Base-by-base conservation (phyloP, 208 protist genomes). In the Crithidia thermophila region DNA sequence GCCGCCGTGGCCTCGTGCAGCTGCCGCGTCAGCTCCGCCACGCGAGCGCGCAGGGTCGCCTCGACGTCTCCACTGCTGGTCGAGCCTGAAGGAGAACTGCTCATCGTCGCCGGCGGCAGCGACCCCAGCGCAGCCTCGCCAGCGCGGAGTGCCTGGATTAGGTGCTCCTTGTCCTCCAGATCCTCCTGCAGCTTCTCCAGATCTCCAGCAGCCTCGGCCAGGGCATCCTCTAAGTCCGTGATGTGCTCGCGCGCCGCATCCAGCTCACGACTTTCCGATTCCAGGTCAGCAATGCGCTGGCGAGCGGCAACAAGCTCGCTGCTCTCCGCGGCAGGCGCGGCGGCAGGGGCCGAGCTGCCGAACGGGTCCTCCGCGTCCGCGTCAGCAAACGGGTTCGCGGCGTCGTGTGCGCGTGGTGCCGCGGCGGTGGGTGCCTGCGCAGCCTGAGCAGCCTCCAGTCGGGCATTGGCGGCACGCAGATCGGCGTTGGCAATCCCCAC, bases 171-270 rank as follows among this genome's bases (percentile, higher is more conserved):
- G 28, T 68, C 67, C 21, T 66, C 57, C 20, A 73, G 2, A 20
- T 66, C 68, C 9, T 71, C 60, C 51, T 73, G 65, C 43, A 77
- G 58, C 10, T 52, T 49, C 40, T 69, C 57, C 37, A 70, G 5
- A 10, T 67, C 45, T 4, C 25, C 60, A 3, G 60, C 59, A 18
- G 72, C 64, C 64, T 67, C 72, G 0, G 28, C 31, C 28, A 67
- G 56, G 14, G 72, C 72, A 16, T 67, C 64, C 20, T 78, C 72
- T 0, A 78, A 51, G 23, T 72, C 64, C n/a, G 42, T 42, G 10
- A 65, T 60, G 31, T 27, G 16, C 10, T 2, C 14, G 11, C 25
- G n/a, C n/a, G n/a, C n/a, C n/a, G n/a, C n/a, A 40, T 33, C 25
- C 23, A 28, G 51, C 27, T 57, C 51, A n/a, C 43, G 30, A 30